Conservation (phyloP, 441 rosid species). For the Corymbia calophylla region DNA sequence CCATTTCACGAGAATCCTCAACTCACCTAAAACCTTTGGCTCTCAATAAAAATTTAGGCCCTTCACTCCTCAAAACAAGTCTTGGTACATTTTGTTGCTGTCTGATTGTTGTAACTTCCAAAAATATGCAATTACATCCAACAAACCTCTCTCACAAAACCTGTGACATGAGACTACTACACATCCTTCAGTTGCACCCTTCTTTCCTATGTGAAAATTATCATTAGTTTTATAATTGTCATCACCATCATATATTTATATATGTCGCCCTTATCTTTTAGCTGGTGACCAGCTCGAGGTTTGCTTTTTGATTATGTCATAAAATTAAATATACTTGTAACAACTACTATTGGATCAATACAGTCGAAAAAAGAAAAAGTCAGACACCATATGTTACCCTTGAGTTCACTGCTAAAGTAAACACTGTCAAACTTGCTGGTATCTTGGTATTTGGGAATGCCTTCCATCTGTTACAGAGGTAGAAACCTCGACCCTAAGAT, state of each 20-base stretch:
- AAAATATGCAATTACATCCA: neutral
- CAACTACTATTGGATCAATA: neutral
- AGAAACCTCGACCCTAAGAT: neutral
- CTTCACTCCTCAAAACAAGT: neutral
- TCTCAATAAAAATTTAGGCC: neutral
- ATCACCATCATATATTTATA: neutral
- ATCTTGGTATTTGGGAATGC: neutral
- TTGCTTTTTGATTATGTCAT: neutral
- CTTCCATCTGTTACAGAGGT: neutral
- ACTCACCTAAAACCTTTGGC: neutral
- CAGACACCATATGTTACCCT: neutral
- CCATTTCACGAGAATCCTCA: neutral
- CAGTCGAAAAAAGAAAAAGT: neutral
- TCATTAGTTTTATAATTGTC: neutral
- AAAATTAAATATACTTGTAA: neutral
- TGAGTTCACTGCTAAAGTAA: neutral
- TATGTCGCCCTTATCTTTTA: neutral
- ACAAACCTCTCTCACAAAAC: neutral
- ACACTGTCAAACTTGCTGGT: neutral
- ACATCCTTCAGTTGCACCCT: neutral
- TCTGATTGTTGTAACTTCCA: neutral
- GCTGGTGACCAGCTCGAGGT: neutral
- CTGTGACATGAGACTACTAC: neutral
- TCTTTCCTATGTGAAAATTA: neutral
- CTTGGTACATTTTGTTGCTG: neutral